Evolutionary conservation across 2,329 filamentous ascomycete genomes (phyloP).

Genomic region (Verticillium nonalfalfae): DNA sequence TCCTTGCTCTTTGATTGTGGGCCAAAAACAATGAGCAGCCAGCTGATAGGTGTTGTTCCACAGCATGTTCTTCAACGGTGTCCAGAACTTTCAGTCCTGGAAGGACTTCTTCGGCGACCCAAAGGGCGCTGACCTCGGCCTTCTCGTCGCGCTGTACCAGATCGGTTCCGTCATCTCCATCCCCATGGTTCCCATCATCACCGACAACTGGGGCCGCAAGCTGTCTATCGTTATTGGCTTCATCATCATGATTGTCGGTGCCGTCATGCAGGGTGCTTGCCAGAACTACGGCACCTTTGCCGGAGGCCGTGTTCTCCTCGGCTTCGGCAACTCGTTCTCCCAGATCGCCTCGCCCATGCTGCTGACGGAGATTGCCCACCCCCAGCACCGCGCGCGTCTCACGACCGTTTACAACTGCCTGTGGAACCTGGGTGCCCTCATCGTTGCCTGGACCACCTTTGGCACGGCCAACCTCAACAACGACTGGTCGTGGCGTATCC

Average conservation of each 20-base stretch:
- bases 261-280: slow-evolving; percentile 48
- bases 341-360: slow-evolving; percentile 47
- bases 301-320: slow-evolving; percentile 49
- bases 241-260: slow-evolving; percentile 47
- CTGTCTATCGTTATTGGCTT: slow-evolving; percentile 48
- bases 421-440: slow-evolving; percentile 42
- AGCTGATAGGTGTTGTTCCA: not conserved
- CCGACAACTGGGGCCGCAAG: slow-evolving; percentile 47
- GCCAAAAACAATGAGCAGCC: not conserved
- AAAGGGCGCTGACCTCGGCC: slow-evolving; percentile 35
- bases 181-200: slow-evolving; percentile 48
- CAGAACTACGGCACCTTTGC: slow-evolving; percentile 34
- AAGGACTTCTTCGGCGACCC: slow-evolving; percentile 40
- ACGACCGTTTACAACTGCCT: slow-evolving; percentile 50
- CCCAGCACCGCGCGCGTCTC: slow-evolving; percentile 39
- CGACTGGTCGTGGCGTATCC: slow-evolving; percentile 47
- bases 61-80: slow-evolving; percentile 37
- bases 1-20: not conserved
- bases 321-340: slow-evolving; percentile 48
- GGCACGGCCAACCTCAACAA: slow-evolving; percentile 37
- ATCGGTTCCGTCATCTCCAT: slow-evolving; percentile 52
- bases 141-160: slow-evolving; percentile 53
- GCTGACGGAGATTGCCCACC: slow-evolving; percentile 47
- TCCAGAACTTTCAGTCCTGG: slow-evolving; percentile 37
- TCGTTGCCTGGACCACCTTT: slow-evolving; percentile 43